Percentiles rank a stretch among this genome's conserved stretches.
Evolutionary conservation across 495 filamentous ascomycete species (phyloP).

Genomic region (Ascobolus immersus): DNA sequence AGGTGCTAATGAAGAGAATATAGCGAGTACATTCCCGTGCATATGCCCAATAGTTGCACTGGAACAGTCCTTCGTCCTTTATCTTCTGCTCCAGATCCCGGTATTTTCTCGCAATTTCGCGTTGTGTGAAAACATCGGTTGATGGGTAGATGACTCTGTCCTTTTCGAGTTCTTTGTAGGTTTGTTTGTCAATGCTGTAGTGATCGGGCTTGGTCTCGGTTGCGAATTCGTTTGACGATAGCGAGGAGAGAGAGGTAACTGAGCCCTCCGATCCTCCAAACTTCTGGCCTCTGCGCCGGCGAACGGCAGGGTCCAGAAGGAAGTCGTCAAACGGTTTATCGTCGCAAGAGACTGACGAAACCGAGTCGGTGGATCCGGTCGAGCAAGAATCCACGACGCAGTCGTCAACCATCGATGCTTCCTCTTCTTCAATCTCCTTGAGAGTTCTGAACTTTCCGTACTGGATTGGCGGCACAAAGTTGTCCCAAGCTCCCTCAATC

Average conservation of each 20-base stretch:
- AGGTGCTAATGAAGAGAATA: slow-evolving; percentile 30
- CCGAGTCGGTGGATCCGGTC: slow-evolving; percentile 11
- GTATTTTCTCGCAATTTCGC: slow-evolving; percentile 55
- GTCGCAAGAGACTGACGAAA: slow-evolving; percentile 18
- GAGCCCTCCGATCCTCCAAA: slow-evolving; percentile 14
- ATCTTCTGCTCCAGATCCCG: slow-evolving; percentile 45
- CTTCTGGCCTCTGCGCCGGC: slow-evolving; percentile 12
- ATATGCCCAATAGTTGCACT: slow-evolving; percentile 71
- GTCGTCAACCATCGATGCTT: slow-evolving; percentile 17
- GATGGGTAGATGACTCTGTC: slow-evolving; percentile 66
- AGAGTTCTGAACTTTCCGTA: slow-evolving; percentile 56
- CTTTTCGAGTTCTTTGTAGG: slow-evolving; percentile 44
- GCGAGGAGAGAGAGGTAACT: slow-evolving; percentile 22
- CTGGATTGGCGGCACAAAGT: slow-evolving; percentile 81
- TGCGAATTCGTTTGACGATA: too few species aligned
- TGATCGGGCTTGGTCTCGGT: slow-evolving; percentile 23
- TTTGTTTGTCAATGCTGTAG: slow-evolving; percentile 48
- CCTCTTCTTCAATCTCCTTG: slow-evolving; percentile 15
- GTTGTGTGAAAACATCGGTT: slow-evolving; percentile 49
- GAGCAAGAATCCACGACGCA: slow-evolving; percentile 5
- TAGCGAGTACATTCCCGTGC: slow-evolving; percentile 55
- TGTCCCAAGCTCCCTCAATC: slow-evolving; percentile 59
- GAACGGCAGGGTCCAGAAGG: slow-evolving; percentile 13
- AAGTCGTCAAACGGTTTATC: slow-evolving; percentile 12
- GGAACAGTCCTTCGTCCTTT: slow-evolving; percentile 46